Evolutionary conservation across 441 rosid genomes (phyloP), one percentile per base, ranked within the genome.

Genomic region (Viola pubescens): DNA sequence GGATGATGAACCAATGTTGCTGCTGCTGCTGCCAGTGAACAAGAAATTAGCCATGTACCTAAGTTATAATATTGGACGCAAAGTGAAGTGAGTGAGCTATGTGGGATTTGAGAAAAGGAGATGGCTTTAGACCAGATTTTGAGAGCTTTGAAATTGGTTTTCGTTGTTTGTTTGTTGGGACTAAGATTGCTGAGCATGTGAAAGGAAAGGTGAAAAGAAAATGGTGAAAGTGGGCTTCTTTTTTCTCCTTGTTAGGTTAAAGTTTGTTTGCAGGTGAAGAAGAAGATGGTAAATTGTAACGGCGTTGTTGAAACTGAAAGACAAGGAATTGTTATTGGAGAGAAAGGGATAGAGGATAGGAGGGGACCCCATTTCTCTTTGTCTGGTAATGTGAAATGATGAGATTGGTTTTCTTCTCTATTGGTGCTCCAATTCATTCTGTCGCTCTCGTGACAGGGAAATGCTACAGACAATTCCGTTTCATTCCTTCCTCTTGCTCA

Each of bases 1-100:
- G 0, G 77, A 46, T 7, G 70, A 59, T 4, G 81, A 71, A 53
- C 69, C 70, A 61, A 14, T 42, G 69, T 26, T 48, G 59, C 7
- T 64, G 71, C 26, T 46, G 48, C 48, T 46, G 61, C 54, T 53
- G 34, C 67, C 49, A 58, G 12, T 43, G 49, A 2, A 2, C 3
- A 46, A 12, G 19, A 52, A 0, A 54, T 59, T 7, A 37, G 57
- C 40, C 26, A 39, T 47, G 7, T 39, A 19, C n/a, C 3, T 54
- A 7, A 38, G 5, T 3, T 26, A 26, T 4, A 39, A 4, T 7
- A 1, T 45, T 53, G 34, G 57, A 34, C n/a, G 14, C 0, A 37
- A 53, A 42, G 58, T 51, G 16, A n/a, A 47, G 41, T 2, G 11
- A 46, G 41, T 58, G 10, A 2, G 47, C 14, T 39, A 60, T 51